Evolutionary conservation across 1,284 basidiomycete species (phyloP), one percentile per base, ranked within the genome.

Genomic region (Irpex sp.): DNA sequence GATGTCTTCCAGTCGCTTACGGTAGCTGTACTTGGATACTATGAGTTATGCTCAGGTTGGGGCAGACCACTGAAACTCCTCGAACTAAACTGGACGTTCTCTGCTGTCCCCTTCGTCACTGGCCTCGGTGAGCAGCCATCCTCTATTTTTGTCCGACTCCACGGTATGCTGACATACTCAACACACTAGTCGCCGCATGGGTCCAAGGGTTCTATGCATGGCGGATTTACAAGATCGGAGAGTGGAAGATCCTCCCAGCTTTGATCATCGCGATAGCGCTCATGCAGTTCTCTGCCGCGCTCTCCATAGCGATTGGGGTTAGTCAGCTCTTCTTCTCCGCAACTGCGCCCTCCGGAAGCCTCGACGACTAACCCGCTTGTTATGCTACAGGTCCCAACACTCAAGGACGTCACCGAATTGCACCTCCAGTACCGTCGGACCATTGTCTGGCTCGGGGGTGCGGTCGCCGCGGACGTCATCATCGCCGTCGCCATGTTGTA

Each of bases 401-500:
- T 56, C 7, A 19, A 7, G 9, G 54, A 56, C n/a, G 54, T 56
- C 26, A 26, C 26, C 9, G 21, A 9, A 2, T 26, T 56, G 26
- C 54, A 56, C 31, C 7, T 36, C 13, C 54, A 34, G 9, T 56
- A 56, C 54, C 54, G 54, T 15, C 54, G 54, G 13, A 56, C 54
- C 15, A 56, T 56, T 17, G 54, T 56, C 11, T 75, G 74, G 74
- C 66, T 72, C 6, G 70, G 66, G 21, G 69, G 69, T 31, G 71
- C 71, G 26, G 74, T 72, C 0, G 47, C 68, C 15, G 73, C 72
- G 48, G 74, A 75, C 65, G 59, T 72, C n/a, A 65, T 72, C 34
- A 70, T 73, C 62, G 69, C 73, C 2, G 19, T 51, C 19, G 62
- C 64, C 57, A 74, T 74, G 73, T 65, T 70, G 5, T 74, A 65